Evolutionary conservation across 345 rosid species (phyloP).

Genomic region (Anastatica hierochuntica): DNA sequence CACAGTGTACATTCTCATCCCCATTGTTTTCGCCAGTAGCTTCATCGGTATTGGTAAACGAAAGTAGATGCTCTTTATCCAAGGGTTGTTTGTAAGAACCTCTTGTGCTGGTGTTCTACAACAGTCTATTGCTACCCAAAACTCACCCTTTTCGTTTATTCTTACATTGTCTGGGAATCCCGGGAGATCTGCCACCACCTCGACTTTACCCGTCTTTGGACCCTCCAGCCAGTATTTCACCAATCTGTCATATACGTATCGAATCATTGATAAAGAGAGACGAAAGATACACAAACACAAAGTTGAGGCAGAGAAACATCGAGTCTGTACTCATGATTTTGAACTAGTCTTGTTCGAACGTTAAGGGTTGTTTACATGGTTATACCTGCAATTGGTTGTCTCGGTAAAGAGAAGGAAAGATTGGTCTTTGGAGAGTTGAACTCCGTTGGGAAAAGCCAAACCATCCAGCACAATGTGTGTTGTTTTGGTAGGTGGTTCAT

Average conservation of each 20-base stretch:
- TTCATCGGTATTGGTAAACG: constrained; percentile 62
- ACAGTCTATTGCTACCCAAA: constrained; percentile 97
- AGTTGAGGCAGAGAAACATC: background rate
- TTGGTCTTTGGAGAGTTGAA: constrained; percentile 73
- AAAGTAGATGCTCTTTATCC: constrained; percentile 71
- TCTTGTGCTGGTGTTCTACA: constrained; percentile 84
- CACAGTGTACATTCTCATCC: constrained; percentile 91
- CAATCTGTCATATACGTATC: constrained; percentile 41
- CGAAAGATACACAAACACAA: background rate
- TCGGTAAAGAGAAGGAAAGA: constrained; percentile 75
- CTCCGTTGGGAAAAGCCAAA: constrained; percentile 91
- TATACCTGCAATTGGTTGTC: constrained; percentile 90
- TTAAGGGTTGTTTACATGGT: background rate
- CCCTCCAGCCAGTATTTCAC: constrained; percentile 95
- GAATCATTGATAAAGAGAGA: too few species aligned
- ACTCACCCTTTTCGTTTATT: constrained; percentile 64
- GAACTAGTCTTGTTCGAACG: background rate
- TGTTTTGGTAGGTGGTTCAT: constrained; percentile 67
- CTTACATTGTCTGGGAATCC: constrained; percentile 97
- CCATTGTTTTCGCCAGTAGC: constrained; percentile 61
- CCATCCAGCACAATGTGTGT: constrained; percentile 76
- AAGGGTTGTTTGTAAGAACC: constrained; percentile 58
- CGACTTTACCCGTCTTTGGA: constrained; percentile 34
- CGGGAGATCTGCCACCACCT: constrained; percentile 57
- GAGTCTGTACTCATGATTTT: background rate